Evolutionary conservation across 192 early-diverging fungal species (phyloP).

Genomic region (Linnemannia elongata): DNA sequence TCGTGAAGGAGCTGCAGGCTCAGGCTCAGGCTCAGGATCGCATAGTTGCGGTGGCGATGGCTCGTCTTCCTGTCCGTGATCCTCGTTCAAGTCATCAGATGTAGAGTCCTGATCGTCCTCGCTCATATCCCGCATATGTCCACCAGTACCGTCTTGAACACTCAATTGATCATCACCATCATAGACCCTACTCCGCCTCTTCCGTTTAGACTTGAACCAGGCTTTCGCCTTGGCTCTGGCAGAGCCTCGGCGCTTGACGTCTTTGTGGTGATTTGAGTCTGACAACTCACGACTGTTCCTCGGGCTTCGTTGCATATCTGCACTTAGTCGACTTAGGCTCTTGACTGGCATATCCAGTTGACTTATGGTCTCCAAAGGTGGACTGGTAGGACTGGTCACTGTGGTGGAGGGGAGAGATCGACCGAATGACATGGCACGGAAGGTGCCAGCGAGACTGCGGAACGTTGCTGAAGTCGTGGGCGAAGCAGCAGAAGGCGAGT

Average conservation of each 20-base stretch:
- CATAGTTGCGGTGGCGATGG: not conserved
- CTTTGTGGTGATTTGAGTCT: conserved; percentile 29
- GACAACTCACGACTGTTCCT: conserved; percentile 36
- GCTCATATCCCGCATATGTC: conserved; percentile 4
- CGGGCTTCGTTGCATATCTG: conserved; percentile 21
- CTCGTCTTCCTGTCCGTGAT: not conserved
- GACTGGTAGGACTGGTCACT: not conserved
- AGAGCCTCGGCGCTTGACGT: conserved; percentile 37
- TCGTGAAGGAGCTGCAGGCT: not conserved
- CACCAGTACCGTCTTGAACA: not conserved
- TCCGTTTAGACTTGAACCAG: conserved; percentile 47
- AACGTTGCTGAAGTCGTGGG: conserved; percentile 33
- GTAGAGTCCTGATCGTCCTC: not conserved
- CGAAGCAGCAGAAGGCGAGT: conserved; percentile 7
- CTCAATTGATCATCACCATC: not conserved
- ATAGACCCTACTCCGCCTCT: conserved; percentile 14
- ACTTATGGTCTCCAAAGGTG: not conserved
- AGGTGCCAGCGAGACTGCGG: conserved; percentile 33
- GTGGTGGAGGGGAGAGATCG: conserved; percentile 8
- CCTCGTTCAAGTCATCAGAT: conserved; percentile 1
- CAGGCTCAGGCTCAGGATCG: conserved; percentile 6
- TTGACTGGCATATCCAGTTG: not conserved
- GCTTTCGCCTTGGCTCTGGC: conserved; percentile 46
- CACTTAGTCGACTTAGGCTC: not conserved
- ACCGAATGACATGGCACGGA: conserved; percentile 51